Evolutionary conservation across 805 yeast species (phyloP).

Genomic region (Brettanomyces bruxellensis): DNA sequence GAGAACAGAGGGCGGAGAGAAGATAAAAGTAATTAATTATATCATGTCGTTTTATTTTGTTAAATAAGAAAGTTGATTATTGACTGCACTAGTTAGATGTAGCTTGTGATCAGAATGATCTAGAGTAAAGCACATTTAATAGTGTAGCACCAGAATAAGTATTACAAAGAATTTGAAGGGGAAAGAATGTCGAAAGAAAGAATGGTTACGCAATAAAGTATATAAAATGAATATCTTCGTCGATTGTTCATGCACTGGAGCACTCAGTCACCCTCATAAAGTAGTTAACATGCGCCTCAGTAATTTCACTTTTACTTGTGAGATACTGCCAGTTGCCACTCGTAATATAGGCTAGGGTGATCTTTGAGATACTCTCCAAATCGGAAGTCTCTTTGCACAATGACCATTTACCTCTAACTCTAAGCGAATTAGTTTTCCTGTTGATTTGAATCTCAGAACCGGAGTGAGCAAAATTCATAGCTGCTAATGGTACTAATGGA

Average conservation of each 20-base stretch:
- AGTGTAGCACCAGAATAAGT: too few relatives aligned
- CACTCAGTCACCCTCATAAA: constrained; percentile 1
- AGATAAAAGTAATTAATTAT: neutral
- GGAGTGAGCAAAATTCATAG: constrained; percentile 1
- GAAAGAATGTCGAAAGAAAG: too few relatives aligned
- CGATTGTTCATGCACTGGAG: neutral
- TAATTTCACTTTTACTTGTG: neutral
- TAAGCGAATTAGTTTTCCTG: neutral
- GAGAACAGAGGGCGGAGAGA: constrained; percentile 1
- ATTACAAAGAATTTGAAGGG: too few relatives aligned
- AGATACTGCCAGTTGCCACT: neutral
- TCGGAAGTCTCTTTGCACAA: neutral
- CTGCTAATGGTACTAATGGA: constrained; percentile 1
- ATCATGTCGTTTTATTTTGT: neutral
- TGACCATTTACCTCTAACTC: neutral
- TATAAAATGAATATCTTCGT: too few relatives aligned
- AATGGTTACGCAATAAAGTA: too few relatives aligned
- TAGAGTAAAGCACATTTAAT: too few relatives aligned
- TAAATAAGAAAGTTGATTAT: too few relatives aligned
- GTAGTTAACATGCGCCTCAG: neutral
- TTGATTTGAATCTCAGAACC: neutral
- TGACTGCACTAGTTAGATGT: too few relatives aligned
- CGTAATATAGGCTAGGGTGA: neutral
- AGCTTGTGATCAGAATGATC: too few relatives aligned
- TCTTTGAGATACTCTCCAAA: neutral